Evolutionary conservation across 1,139 yeast species (phyloP), one percentile per base, ranked within the genome.

Genomic region (Lodderomyces beijingensis): DNA sequence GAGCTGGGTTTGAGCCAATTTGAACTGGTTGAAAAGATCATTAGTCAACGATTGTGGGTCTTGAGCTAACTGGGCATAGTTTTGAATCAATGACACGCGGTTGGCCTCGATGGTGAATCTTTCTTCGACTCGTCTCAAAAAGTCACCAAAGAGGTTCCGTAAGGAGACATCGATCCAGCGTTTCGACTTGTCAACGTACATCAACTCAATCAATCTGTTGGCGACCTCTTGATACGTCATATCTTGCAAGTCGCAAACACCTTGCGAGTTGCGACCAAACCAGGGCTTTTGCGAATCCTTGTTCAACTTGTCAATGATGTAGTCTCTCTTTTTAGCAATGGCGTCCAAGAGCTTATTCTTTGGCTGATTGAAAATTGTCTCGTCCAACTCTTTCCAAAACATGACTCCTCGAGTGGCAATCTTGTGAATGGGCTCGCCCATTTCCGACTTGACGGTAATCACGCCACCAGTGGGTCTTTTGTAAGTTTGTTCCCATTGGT

Each of bases 341-440:
- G 93, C 89, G 33, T 84, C 94, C 35, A 84, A 66, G 45, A 93
- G 66, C 67, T 91, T 91, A 61, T 78, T 77, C 71, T 89, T 88
- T 55, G 98, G 96, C 58, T 88, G 73, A 51, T 77, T 74, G 74
- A 91, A 91, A 49, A 91, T 78, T 32, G 95, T 86, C 48, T 87
- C 93, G 62, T 91, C 99, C 66, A 91, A 72, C 64, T 91, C 97
- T 58, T 83, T 83, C 99, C 99, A 91, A 57, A 91, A 78, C 62
- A 86, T 59, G 42, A 91, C 97, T 72, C 96, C 97, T 62, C 98
- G 84, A 38, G 99, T 91, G 25, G 98, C 98, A 51, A 91, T 77
- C 70, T 91, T 91, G 67, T 91, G 99, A 55, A 91, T 91, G 54
- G 98, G 98, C 69, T 91, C 98, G 58, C 99, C 98, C 97, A 91